phyloP scores from a whole-genome alignment of 139 green algal species.

The Chlamydomonas applanata region DNA sequence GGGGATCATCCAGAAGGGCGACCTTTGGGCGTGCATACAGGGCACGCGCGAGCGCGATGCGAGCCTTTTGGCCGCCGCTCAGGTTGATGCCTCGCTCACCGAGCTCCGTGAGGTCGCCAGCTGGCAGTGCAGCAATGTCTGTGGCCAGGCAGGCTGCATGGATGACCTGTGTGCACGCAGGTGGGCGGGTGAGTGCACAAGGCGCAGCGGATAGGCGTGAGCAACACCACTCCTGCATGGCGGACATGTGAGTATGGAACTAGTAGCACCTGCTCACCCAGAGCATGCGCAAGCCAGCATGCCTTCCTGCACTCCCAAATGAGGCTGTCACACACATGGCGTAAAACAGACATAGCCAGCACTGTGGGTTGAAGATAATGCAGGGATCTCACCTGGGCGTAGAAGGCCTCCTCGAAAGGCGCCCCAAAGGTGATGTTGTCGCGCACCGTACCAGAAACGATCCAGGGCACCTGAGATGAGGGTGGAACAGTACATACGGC shows the following conservation, averaged over 20 bases:
- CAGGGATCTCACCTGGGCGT: conserved; percentile 11
- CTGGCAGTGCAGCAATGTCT: conserved; percentile 69
- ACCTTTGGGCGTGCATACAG: conserved; percentile 61
- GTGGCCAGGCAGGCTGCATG: conserved; percentile 53
- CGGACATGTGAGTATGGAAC: too few relatives aligned
- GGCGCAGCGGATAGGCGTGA: too few relatives aligned
- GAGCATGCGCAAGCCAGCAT: too few relatives aligned
- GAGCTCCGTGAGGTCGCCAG: conserved; percentile 81
- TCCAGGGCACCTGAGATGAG: conserved; percentile 53
- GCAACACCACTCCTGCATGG: too few relatives aligned
- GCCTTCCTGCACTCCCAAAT: too few relatives aligned
- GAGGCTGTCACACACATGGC: too few relatives aligned
- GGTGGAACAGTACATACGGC: too few relatives aligned
- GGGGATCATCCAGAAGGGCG: conserved; percentile 77
- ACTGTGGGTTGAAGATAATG: background rate
- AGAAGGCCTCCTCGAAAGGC: conserved; percentile 36
- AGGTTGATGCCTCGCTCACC: conserved; percentile 88
- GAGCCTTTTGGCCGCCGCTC: conserved; percentile 58
- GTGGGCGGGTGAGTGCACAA: too few relatives aligned
- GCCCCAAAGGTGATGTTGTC: conserved; percentile 82
- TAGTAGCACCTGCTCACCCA: too few relatives aligned
- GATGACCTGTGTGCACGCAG: conserved; percentile 45
- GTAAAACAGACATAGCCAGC: too few relatives aligned
- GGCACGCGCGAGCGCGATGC: conserved; percentile 71
- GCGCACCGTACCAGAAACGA: conserved; percentile 61